These are phyloP conservation scores for Aspergillus heteromorphus DNA, from an alignment of 495 filamentous ascomycete genomes.

Conservation along the genomic window DNA sequence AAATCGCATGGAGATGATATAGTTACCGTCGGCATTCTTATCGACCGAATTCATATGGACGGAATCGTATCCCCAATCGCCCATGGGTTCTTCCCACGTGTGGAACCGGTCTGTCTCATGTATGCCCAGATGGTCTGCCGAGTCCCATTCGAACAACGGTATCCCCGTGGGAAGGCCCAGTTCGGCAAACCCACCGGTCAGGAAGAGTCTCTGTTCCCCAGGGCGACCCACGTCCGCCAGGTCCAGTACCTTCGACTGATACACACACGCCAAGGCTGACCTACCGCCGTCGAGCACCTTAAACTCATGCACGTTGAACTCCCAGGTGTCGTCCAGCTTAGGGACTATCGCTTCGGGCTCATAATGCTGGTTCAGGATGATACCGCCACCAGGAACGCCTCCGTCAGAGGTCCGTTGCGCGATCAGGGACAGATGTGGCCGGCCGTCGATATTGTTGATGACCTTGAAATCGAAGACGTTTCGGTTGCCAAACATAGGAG, in stretches of 20 bases:
- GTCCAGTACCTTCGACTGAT: conserved; percentile 34
- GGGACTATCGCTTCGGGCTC: conserved; percentile 28
- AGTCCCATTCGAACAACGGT: conserved; percentile 41
- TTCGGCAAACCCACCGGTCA: conserved; percentile 35
- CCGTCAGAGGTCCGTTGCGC: conserved; percentile 27
- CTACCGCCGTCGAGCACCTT: conserved; percentile 31
- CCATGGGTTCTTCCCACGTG: not conserved
- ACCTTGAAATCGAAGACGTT: conserved; percentile 37
- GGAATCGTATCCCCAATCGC: conserved; percentile 39
- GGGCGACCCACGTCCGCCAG: conserved; percentile 34
- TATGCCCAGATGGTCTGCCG: conserved; percentile 30
- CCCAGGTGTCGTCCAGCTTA: conserved; percentile 23
- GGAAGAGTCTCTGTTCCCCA: conserved; percentile 23
- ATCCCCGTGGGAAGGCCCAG: conserved; percentile 37
- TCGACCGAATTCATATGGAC: conserved; percentile 60
- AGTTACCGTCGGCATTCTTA: conserved; percentile 49
- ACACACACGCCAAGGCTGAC: conserved; percentile 37
- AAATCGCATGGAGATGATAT: conserved; percentile 52
- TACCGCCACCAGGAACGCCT: conserved; percentile 22
- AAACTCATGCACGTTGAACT: conserved; percentile 45
- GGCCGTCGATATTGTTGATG: conserved; percentile 13
- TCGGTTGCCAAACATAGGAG: conserved; percentile 25
- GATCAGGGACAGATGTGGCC: conserved; percentile 37
- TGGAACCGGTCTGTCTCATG: conserved; percentile 26
- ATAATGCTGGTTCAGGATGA: conserved; percentile 28